Evolutionary conservation across 495 filamentous ascomycete species (phyloP), one percentile per base, ranked within the genome.

Genomic region (Penicillium soppii): DNA sequence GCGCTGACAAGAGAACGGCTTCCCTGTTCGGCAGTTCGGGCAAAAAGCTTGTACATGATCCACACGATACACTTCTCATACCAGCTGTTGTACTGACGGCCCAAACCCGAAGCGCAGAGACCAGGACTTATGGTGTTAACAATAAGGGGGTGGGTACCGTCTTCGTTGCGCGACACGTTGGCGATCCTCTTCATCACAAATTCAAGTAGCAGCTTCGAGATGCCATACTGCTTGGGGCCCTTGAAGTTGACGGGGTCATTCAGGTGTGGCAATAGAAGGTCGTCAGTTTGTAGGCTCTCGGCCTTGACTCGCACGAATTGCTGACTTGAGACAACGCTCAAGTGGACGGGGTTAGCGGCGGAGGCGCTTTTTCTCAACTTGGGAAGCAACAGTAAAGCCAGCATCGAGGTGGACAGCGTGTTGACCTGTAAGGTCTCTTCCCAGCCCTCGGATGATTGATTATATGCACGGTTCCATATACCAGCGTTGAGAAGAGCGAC

Each of bases 341-440:
- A 47, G 53, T 75, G 73, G 0, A 69, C 52, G 16, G 68, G 66
- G 1, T 66, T 53, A 2, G 62, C 47, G 1, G 27, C 25, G 2
- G 62, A 57, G 12, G 64, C 56, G 30, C 61, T 63, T 5, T 49
- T 62, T 32, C 57, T 51, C 16, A 77, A 52, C 46, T 72, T 74
- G 2, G 82, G 82, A 2, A 88, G 68, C 17, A 88, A 58, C 0
- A 84, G 62, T 15, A 83, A 23, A 0, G 72, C 81, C 22, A 88
- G 63, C 2, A 87, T 57, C 8, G 74, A 67, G 0, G 82, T 85
- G 3, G 78, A 80, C 3, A 88, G 63, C 1, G 77, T 72, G 53
- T 88, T 86, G 42, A 86, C 78, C 56, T 84, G 79, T 9, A 86
- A 15, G 0, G 66, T 69, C 44, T 74, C 63, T 51, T 88, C 85